Evolutionary conservation across 805 yeast genomes (phyloP).

Genomic region (Geotrichum ghanense): DNA sequence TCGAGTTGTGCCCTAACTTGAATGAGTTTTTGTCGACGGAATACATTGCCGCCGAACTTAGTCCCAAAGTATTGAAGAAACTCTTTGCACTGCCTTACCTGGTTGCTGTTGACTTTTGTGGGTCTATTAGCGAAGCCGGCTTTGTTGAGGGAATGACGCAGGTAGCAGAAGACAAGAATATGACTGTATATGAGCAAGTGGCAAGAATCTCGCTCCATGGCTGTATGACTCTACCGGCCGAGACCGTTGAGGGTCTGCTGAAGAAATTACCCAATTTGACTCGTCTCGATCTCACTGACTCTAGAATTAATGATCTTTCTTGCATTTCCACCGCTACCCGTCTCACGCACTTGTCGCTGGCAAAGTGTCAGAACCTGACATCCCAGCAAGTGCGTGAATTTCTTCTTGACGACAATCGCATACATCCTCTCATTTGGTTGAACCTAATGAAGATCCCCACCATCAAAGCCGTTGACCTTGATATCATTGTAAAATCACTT

Average conservation of each 20-base stretch:
- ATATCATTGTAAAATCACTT: conserved; percentile 34
- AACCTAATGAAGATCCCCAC: conserved; percentile 54
- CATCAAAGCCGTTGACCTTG: conserved; percentile 37
- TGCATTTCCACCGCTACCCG: conserved; percentile 44
- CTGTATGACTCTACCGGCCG: conserved; percentile 63
- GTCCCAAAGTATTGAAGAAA: conserved; percentile 40
- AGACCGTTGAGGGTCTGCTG: conserved; percentile 44
- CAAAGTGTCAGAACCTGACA: conserved; percentile 54
- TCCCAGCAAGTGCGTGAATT: conserved; percentile 63
- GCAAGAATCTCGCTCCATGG: conserved; percentile 69
- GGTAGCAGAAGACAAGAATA: conserved; percentile 4
- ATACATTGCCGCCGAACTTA: conserved; percentile 74
- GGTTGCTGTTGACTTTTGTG: conserved; percentile 77
- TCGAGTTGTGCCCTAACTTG: conserved; percentile 49
- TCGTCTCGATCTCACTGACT: conserved; percentile 71
- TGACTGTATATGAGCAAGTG: conserved; percentile 12
- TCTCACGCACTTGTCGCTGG: conserved; percentile 63
- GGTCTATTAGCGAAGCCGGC: conserved; percentile 50
- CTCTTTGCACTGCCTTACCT: conserved; percentile 49
- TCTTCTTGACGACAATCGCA: conserved; percentile 34
- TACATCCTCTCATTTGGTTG: conserved; percentile 63
- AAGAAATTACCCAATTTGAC: conserved; percentile 46
- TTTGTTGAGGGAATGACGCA: not conserved
- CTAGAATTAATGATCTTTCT: conserved; percentile 53
- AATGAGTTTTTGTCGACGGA: conserved; percentile 76